Evolutionary conservation across 352 stramenopile genomes (phyloP), one percentile per base, ranked within the genome.

Genomic region (Aphanomyces astaci): DNA sequence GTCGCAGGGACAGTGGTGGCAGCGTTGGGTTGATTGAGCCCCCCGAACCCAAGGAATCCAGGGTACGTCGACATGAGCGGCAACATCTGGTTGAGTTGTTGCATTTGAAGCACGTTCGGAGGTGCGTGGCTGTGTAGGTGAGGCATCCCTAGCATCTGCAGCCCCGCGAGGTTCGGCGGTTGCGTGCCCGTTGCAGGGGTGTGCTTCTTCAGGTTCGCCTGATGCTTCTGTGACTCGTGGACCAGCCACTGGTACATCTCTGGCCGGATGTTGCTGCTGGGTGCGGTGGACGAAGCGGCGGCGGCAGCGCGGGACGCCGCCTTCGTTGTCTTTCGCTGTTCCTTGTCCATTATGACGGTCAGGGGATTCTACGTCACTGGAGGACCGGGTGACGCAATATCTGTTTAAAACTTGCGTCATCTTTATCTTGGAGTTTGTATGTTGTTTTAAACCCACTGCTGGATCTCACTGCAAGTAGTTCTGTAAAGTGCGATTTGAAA

Each of bases 191-290:
- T n/a, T 13, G 48, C 28, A 17, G 9, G 9, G 39, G 9, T 17
- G 39, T 17, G 9, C 2, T 55, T 55, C 48, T 55, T 55, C 9
- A 46, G 39, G 39, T 46, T 46, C 51, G 51, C 51, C 27, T 59
- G 24, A 27, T n/a, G 19, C 54, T 63, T 63, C 31, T 46, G 31
- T 19, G 25, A 46, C n/a, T 63, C 54, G 19, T 63, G 54, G 31
- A 63, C 54, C 9, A 63, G 54, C 54, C 54, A 63, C 54, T 63
- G 54, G 54, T 63, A 63, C 54, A 63, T 63, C 54, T 63, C 54
- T 17, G 54, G 54, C 17, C 54, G 54, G 54, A 63, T 63, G 54
- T 49, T 63, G 54, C 54, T 63, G 4, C 31, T 10, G 27, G 54
- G 54, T 28, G 30, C 24, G 5, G 51, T 28, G 7, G 24, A 39